A percentile compares a stretch with the other conserved stretches of the same genome.
phyloP scores from a whole-genome alignment of 2,329 filamentous ascomycete genomes.

The Ascochyta fabae region DNA sequence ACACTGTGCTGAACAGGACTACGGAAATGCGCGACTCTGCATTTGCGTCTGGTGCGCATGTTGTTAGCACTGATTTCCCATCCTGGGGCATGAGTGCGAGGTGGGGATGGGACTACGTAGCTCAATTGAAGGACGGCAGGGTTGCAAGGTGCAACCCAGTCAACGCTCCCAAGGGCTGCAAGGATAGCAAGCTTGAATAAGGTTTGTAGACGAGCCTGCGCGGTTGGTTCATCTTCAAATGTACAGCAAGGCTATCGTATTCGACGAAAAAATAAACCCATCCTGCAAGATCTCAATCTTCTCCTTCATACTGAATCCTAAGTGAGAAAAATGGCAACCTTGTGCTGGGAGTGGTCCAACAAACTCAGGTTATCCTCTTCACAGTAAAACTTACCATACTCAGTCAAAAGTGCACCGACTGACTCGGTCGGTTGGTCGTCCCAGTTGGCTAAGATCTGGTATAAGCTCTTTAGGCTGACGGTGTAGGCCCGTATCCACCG shows the following conservation, averaged over 20 bases:
- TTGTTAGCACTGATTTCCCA: slow-evolving; percentile 59
- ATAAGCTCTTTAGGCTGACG: too few relatives aligned
- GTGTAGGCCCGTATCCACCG: too few relatives aligned
- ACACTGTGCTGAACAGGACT: slow-evolving; percentile 52
- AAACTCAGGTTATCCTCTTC: too few relatives aligned
- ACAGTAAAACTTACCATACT: too few relatives aligned
- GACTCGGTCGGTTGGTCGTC: too few relatives aligned
- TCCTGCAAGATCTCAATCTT: too few relatives aligned
- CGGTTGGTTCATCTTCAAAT: background rate
- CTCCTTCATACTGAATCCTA: too few relatives aligned
- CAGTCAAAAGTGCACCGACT: too few relatives aligned
- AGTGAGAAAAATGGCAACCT: too few relatives aligned
- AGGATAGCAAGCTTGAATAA: slow-evolving; percentile 27
- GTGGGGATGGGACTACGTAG: slow-evolving; percentile 57
- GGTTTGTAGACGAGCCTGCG: background rate
- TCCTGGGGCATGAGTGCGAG: slow-evolving; percentile 55
- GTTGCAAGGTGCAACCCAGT: slow-evolving; percentile 50
- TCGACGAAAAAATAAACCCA: background rate
- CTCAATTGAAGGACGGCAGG: slow-evolving; percentile 35
- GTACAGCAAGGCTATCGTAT: background rate
- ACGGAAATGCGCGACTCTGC: slow-evolving; percentile 54
- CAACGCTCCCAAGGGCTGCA: slow-evolving; percentile 45
- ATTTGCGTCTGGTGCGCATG: slow-evolving; percentile 57
- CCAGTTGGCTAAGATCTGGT: too few relatives aligned
- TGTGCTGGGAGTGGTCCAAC: too few relatives aligned